These are phyloP conservation scores for Gnomoniopsis sp. DNA, from an alignment of 2,329 filamentous ascomycete genomes.

Conservation along the genomic window DNA sequence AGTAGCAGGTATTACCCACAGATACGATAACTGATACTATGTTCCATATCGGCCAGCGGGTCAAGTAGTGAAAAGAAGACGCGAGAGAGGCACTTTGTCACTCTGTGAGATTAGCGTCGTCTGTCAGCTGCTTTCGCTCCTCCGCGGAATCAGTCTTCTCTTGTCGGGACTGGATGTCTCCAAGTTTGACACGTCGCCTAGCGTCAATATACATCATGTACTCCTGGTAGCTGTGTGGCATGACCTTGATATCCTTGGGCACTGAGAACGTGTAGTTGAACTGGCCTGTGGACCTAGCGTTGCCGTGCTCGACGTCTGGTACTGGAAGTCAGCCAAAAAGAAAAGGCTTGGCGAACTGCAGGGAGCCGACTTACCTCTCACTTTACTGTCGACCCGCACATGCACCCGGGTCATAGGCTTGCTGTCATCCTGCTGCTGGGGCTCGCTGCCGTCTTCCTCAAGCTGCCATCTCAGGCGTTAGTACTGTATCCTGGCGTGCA, in stretches of 20 bases:
- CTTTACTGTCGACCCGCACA: constrained; percentile 68
- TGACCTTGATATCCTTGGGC: constrained; percentile 33
- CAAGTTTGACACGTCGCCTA: constrained; percentile 34
- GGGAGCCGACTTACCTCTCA: constrained; percentile 36
- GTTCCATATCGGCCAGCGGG: too few species aligned
- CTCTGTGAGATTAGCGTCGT: constrained; percentile 15
- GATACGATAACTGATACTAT: too few species aligned
- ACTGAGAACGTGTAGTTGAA: constrained; percentile 66
- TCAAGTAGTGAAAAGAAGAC: too few species aligned
- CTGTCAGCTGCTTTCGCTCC: constrained; percentile 5
- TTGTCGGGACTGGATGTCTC: constrained; percentile 24
- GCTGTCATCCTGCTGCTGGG: constrained; percentile 22
- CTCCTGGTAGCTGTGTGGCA: constrained; percentile 38
- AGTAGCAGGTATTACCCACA: too few species aligned
- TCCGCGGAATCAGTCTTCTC: constrained; percentile 9
- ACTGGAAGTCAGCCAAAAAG: background rate
- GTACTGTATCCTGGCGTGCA: background rate
- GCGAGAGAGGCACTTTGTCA: background rate
- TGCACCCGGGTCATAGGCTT: constrained; percentile 52
- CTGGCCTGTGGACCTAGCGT: constrained; percentile 65
- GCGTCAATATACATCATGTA: constrained; percentile 43
- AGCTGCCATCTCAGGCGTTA: constrained; percentile 16
- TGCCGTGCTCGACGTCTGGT: constrained; percentile 56
- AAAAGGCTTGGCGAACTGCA: background rate
- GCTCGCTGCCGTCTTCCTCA: constrained; percentile 46